Percentiles rank a stretch among this genome's conserved stretches.
Conservation (phyloP, 495 filamentous ascomycete genomes). For the Penicillium silybi region DNA sequence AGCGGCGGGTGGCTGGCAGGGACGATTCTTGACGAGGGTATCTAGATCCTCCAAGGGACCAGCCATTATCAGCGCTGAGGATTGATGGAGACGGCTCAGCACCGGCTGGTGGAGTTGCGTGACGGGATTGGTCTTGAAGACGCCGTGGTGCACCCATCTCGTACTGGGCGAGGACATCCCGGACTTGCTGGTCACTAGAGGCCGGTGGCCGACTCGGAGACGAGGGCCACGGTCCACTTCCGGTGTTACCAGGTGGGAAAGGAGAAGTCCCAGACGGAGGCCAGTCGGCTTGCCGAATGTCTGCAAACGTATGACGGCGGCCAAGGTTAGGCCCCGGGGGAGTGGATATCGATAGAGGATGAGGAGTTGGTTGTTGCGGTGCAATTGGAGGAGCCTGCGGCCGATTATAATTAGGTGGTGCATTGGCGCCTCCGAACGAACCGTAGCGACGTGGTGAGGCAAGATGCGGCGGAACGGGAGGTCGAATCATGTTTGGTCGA, state of each 20-base stretch:
- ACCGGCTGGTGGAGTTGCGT: slow-evolving; percentile 64
- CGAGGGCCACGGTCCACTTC: slow-evolving; percentile 71
- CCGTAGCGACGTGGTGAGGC: slow-evolving; percentile 79
- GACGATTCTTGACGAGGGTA: slow-evolving; percentile 44
- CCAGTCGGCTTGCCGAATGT: slow-evolving; percentile 91
- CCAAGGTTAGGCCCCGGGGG: slow-evolving; percentile 69
- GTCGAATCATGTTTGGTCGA: slow-evolving; percentile 40
- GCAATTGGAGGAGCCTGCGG: slow-evolving; percentile 67
- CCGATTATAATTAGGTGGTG: slow-evolving; percentile 63
- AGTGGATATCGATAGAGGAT: slow-evolving; percentile 74
- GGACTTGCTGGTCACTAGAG: slow-evolving; percentile 72
- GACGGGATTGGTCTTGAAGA: slow-evolving; percentile 57
- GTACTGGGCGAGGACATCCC: slow-evolving; percentile 78
- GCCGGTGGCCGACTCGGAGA: slow-evolving; percentile 68
- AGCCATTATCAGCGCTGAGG: slow-evolving; percentile 53
- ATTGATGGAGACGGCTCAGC: slow-evolving; percentile 46
- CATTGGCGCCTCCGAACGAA: slow-evolving; percentile 70
- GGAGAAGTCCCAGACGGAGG: slow-evolving; percentile 64
- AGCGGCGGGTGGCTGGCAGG: slow-evolving; percentile 62
- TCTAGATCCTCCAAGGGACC: slow-evolving; percentile 49
- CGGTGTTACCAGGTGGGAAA: slow-evolving; percentile 41
- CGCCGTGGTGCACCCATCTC: slow-evolving; percentile 63
- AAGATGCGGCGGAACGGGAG: slow-evolving; percentile 75
- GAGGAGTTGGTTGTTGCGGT: slow-evolving; percentile 61
- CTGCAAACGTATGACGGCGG: slow-evolving; percentile 90